Evolutionary conservation across 768 basidiomycete genomes (phyloP).

Genomic region (Sarcodon aspratus): DNA sequence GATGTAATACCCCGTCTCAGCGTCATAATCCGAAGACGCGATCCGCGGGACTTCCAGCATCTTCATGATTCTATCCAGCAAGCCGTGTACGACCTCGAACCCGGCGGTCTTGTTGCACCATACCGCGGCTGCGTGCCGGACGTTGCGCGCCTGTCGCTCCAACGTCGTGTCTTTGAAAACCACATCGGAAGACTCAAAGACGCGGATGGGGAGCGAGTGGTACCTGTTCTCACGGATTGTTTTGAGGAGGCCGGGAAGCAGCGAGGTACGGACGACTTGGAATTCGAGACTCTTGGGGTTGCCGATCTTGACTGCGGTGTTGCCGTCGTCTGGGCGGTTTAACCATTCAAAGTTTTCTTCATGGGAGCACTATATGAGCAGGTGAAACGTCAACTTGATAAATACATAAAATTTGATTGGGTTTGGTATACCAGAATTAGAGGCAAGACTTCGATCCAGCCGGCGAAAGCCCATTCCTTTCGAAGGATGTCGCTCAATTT

Average conservation of each 20-base stretch:
- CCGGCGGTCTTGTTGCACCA: constrained; percentile 97
- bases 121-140: constrained; percentile 78
- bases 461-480: constrained; percentile 85
- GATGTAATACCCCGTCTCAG: constrained; percentile 82
- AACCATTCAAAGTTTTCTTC: constrained; percentile 97
- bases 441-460: constrained; percentile 93
- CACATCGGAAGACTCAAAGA: constrained; percentile 92
- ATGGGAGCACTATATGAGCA: constrained; percentile 70
- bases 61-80: constrained; percentile 91
- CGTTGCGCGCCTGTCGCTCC: constrained; percentile 83
- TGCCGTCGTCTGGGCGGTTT: constrained; percentile 75
- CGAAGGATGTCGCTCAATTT: constrained; percentile 84
- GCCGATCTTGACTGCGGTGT: constrained; percentile 78
- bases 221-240: constrained; percentile 94
- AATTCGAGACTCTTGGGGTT: constrained; percentile 98
- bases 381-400: not conserved
- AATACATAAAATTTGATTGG: not conserved
- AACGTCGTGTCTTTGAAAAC: constrained; percentile 72
- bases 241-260: constrained; percentile 93
- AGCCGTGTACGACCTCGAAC: constrained; percentile 92
- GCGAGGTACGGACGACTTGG: constrained; percentile 93
- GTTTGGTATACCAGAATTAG: constrained; percentile 68
- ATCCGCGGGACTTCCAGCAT: constrained; percentile 89
- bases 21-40: constrained; percentile 37
- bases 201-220: constrained; percentile 81